Evolutionary conservation across 345 rosid genomes (phyloP), one percentile per base, ranked within the genome.

Genomic region (Sisymbrium altissimum): DNA sequence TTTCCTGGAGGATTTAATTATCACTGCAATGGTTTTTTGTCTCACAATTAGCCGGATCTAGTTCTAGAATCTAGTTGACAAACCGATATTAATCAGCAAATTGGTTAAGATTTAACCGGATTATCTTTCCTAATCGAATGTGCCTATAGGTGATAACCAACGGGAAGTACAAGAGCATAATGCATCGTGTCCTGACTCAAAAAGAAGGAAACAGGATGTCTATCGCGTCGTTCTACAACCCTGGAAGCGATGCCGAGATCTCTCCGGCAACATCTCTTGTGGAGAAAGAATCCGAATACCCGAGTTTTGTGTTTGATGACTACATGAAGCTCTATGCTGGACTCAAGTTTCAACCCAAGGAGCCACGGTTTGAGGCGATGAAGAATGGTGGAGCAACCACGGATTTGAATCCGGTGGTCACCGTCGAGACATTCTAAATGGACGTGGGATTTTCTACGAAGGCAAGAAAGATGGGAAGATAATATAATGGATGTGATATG

Each of bases 201-300:
- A 71, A 82, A 2, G 89, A 87, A 23, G 96, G 98, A 0, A 94
- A 75, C 52, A 82, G 96, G 69, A 91, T 89, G 98, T 94, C 98
- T 3, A 25, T 94, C 3, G 97, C 97, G 3, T 89, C 98, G 19
- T 94, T 94, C 72, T 94, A 91, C 81, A 91, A 94, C 79, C 97
- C 98, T 0, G 93, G 95, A 10, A 82, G 78, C 4, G 95, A 94
- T 41, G 98, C 97, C 2, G 68, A 88, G 19, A 89, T 94, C 59
- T 86, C 49, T 53, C 98, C 98, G 0, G 93, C 96, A 17, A 79
- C 87, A 9, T 80, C 82, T 49, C 69, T 91, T 65, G 80, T 86
- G 2, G 88, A 72, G 21, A 78, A 84, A 50, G 88, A 79, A 45
- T 78, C 79, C 5, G 18, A 66, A 2, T 88, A 93, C 68, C 98